Evolutionary conservation across 306 rosid genomes (phyloP), one percentile per base, ranked within the genome.

Genomic region (Pterocarpus macrocarpus): DNA sequence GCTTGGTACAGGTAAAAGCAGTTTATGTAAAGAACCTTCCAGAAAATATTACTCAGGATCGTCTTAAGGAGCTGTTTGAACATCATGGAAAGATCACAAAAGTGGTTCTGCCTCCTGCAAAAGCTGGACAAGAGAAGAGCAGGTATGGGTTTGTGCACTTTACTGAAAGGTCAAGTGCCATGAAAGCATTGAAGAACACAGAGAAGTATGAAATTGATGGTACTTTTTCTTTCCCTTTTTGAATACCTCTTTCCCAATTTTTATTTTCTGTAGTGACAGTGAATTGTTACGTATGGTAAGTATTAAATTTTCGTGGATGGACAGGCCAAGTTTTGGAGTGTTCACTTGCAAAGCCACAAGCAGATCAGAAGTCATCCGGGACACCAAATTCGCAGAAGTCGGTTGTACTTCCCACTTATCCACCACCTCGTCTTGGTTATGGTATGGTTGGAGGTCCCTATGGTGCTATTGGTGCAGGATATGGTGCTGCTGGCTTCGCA

Each of bases 101-200:
- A 87, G 97, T 89, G 75, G 97, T 81, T 61, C 45, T 90, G 65
- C 97, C 94, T 41, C 89, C 92, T 58, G 97, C 94, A 8, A 92
- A 88, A 83, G 78, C 88, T 5, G 97, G 93, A 66, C 93, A 86
- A 63, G 90, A 90, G 65, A 86, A 80, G 63, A 90, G 91, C 73
- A 90, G 94, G 81, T 90, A 47, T 86, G 93, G 97, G 84, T 90
- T 90, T 86, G 92, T 92, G 59, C 93, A 92, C 81, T 92, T 89
- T 66, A 82, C 79, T 15, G 97, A 92, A 57, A 85, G 90, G 80
- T 79, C 92, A 82, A 80, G 90, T 84, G 91, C 95, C 79, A 75
- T 85, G 92, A 90, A 89, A 82, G 90, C 92, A 5, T 77, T 90
- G 86, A 64, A 89, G 82, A 85, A 86, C 78, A 85, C 91, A 0